Percentiles rank a stretch among this genome's conserved stretches.
Evolutionary conservation across 495 filamentous ascomycete species (phyloP).

Genomic region (Xylaria nigripes): DNA sequence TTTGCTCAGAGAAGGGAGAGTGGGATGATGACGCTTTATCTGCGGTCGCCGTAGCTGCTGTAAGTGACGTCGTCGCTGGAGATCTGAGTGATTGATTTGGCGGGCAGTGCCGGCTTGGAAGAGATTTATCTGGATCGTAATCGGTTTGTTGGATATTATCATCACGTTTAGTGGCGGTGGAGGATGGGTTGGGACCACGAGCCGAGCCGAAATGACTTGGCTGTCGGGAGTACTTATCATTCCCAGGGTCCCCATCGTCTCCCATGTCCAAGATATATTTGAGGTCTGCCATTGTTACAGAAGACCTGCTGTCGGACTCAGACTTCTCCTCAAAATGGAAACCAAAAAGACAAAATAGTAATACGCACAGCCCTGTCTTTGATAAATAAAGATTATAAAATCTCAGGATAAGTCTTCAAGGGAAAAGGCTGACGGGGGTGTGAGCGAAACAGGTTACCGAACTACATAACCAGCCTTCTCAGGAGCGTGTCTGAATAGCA

Average conservation of each 20-base stretch:
- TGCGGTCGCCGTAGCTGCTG: slow-evolving; percentile 10
- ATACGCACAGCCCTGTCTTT: slow-evolving; percentile 27
- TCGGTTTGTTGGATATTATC: slow-evolving; percentile 13
- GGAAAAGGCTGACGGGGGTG: slow-evolving; percentile 22
- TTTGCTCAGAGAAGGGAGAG: slow-evolving; percentile 29
- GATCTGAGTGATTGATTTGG: slow-evolving; percentile 22
- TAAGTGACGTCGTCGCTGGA: slow-evolving; percentile 17
- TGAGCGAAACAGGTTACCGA: slow-evolving; percentile 26
- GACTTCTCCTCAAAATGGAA: slow-evolving; percentile 35
- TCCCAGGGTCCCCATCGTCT: slow-evolving; percentile 30
- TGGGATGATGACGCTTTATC: slow-evolving; percentile 17
- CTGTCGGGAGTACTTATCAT: slow-evolving; percentile 25
- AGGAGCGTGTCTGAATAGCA: slow-evolving; percentile 9
- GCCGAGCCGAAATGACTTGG: slow-evolving; percentile 26
- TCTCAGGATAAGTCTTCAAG: slow-evolving; percentile 23
- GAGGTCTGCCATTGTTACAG: slow-evolving; percentile 39
- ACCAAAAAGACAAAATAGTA: slow-evolving; percentile 18
- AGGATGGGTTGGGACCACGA: slow-evolving; percentile 33
- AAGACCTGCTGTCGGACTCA: slow-evolving; percentile 2
- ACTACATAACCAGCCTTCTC: slow-evolving; percentile 26
- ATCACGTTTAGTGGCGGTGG: slow-evolving; percentile 19
- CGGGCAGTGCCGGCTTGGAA: slow-evolving; percentile 20
- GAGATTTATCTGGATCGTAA: slow-evolving; percentile 19
- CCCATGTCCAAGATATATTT: slow-evolving; percentile 42
- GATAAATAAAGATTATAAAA: slow-evolving; percentile 32